Conservation (phyloP, 2,329 filamentous ascomycete species). For the Exophiala sideris region DNA sequence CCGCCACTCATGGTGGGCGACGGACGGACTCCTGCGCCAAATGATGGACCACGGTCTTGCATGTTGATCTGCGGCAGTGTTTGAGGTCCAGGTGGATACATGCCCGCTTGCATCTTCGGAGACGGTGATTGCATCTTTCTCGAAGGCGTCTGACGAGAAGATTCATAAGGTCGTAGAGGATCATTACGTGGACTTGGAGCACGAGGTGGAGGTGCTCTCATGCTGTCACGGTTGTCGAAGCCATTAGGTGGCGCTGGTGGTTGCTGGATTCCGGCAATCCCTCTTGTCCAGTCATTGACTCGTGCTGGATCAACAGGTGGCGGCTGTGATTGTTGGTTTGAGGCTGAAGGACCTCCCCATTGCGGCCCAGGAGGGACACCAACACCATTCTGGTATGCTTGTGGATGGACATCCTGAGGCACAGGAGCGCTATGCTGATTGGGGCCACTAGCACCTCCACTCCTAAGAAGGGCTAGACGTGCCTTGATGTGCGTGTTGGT, state of each 20-base stretch:
- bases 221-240: conserved; percentile 74
- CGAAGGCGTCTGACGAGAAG: conserved; percentile 50
- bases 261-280: conserved; percentile 73
- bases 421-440: conserved; percentile 75
- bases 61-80: conserved; percentile 52
- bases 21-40: conserved; percentile 31
- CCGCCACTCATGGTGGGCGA: conserved; percentile 58
- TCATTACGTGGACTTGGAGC: conserved; percentile 76
- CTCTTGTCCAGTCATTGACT: conserved; percentile 59
- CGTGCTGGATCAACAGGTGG: conserved; percentile 55
- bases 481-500: conserved; percentile 94
- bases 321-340: conserved; percentile 33
- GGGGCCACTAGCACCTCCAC: conserved; percentile 69
- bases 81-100: conserved; percentile 46
- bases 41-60: conserved; percentile 43
- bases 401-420: conserved; percentile 92
- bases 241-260: conserved; percentile 63
- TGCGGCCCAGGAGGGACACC: conserved; percentile 81
- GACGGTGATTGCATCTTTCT: conserved; percentile 57
- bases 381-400: conserved; percentile 84
- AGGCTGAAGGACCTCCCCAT: conserved; percentile 72
- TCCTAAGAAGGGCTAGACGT: conserved; percentile 82
- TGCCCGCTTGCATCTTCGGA: conserved; percentile 55
- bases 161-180: conserved; percentile 66
- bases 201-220: conserved; percentile 65